Evolutionary conservation across 768 basidiomycete genomes (phyloP), one percentile per base, ranked within the genome.

Genomic region (Kwoniella mangroviensis): DNA sequence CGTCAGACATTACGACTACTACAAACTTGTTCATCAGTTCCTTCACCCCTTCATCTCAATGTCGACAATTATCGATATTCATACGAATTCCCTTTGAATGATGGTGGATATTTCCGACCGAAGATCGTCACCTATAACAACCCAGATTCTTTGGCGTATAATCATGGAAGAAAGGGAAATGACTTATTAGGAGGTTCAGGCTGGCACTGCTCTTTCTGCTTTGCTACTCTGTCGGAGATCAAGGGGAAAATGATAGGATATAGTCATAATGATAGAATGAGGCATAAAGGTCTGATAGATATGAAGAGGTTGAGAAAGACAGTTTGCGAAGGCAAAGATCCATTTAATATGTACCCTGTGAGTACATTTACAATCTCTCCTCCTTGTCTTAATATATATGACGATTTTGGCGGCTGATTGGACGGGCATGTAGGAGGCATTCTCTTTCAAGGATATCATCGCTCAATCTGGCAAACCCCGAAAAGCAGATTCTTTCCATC

Each of bases 121-220:
- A 64, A 70, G 10, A 53, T 75, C 2, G 17, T 52, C 17, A 63
- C 63, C 3, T 55, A 52, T 15, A 54, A 17, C 19, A 28, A 42
- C 10, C 13, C 21, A 55, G 7, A 70, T 58, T 52, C 41, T 19
- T 34, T 67, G 34, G 56, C 45, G 49, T 72, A 69, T 65, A 63
- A 64, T 65, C 75, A 75, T 57, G 42, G 57, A 3, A 58, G 75
- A 40, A 70, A 45, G 4, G 28, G 51, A 7, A 56, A 73, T 54
- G 28, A 55, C 26, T 26, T 73, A 40, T 67, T 75, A 19, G 67
- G 58, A 19, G 70, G 67, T 42, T 70, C 76, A 7, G 76, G 76
- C 1, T 75, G 74, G 68, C 74, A 75, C 55, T 78, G 76, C 49
- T 63, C 69, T 21, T 78, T 73, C 64, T 78, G 76, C 59, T 75